Percentiles rank a stretch among this genome's conserved stretches.
Evolutionary conservation across 805 yeast genomes (phyloP).

Genomic region (Metschnikowia dekortorum): DNA sequence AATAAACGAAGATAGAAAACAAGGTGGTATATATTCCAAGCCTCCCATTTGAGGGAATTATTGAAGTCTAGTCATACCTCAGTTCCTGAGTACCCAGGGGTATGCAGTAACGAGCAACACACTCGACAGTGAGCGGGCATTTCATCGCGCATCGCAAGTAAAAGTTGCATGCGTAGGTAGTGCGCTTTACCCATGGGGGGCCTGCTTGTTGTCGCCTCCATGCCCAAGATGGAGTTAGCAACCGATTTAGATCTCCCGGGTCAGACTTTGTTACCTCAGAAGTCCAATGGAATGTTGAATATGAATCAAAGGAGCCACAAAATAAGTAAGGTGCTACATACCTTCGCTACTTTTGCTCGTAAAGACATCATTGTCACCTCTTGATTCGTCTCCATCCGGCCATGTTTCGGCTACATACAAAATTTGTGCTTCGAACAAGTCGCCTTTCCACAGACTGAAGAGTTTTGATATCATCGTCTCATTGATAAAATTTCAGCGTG

Average conservation of each 20-base stretch:
- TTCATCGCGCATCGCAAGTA: too few species aligned
- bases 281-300: not conserved
- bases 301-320: not conserved
- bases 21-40: too few species aligned
- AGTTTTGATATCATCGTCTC: slow-evolving; percentile 25
- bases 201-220: slow-evolving; percentile 53
- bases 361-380: slow-evolving; percentile 70
- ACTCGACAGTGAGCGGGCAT: too few species aligned
- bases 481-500: not conserved
- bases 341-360: slow-evolving; percentile 46
- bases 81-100: too few species aligned
- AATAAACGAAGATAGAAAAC: too few species aligned
- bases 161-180: too few species aligned
- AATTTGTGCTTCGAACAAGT: slow-evolving; percentile 11
- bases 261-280: slow-evolving; percentile 42
- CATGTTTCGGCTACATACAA: slow-evolving; percentile 49
- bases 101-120: too few species aligned
- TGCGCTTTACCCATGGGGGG: too few species aligned
- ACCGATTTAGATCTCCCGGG: slow-evolving; percentile 50
- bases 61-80: too few species aligned
- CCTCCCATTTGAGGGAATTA: too few species aligned
- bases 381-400: slow-evolving; percentile 45
- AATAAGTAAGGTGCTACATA: not conserved
- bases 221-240: slow-evolving; percentile 62
- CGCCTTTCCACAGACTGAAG: slow-evolving; percentile 21